Conservation (phyloP, 2,329 filamentous ascomycete genomes). For the Cercospora citrullina region DNA sequence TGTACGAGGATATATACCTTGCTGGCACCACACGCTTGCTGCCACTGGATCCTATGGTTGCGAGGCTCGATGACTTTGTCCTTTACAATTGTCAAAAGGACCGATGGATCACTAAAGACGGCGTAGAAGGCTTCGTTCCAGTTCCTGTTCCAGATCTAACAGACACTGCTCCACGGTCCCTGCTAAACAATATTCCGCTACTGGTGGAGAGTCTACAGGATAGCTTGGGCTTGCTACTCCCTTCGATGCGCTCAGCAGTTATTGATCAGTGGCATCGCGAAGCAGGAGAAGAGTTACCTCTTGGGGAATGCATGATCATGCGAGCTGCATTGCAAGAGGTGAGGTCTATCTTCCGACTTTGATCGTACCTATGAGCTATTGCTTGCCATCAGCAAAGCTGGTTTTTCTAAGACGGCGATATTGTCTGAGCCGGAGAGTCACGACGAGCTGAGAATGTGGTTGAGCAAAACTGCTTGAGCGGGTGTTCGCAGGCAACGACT, state of each 20-base stretch:
- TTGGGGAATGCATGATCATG: not conserved
- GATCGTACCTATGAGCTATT: not conserved
- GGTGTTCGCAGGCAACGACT: not conserved
- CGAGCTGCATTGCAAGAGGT: not conserved
- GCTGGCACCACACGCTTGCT: constrained; percentile 3
- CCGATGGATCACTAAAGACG: constrained; percentile 4
- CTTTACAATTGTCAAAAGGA: constrained; percentile 9
- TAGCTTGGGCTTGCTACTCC: not conserved
- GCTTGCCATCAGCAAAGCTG: not conserved
- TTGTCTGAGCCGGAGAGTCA: not conserved
- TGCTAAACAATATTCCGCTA: not conserved
- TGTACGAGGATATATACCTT: constrained; percentile 9
- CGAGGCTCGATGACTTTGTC: not conserved
- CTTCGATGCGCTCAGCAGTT: not conserved
- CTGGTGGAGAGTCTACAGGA: not conserved
- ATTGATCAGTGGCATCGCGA: constrained; percentile 2
- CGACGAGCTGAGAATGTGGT: not conserved
- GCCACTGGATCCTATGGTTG: not conserved
- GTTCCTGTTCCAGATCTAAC: not conserved
- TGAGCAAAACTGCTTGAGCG: not conserved
- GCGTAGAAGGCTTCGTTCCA: not conserved
- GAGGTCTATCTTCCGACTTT: not conserved
- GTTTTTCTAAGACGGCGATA: not conserved
- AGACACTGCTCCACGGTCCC: not conserved
- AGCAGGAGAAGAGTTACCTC: not conserved